Evolutionary conservation across 176 grass and related monocot genomes (phyloP).

Genomic region (Raddia distichophylla): DNA sequence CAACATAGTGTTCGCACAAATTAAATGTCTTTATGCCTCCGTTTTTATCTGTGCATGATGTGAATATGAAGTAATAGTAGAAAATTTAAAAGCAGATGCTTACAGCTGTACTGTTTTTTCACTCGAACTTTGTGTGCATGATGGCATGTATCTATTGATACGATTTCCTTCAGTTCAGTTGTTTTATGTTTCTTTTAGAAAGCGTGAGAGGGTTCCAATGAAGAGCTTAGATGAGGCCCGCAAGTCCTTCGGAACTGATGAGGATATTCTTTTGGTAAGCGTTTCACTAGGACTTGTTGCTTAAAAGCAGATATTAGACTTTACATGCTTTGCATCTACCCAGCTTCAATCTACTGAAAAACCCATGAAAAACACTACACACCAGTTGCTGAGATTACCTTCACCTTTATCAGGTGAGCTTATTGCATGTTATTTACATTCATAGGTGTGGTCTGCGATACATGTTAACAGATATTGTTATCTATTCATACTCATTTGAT

Average conservation of each 20-base stretch:
- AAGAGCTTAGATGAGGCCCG: slow-evolving; percentile 86
- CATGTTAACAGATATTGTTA: background rate
- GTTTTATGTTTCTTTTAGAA: slow-evolving; percentile 50
- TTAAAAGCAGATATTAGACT: background rate
- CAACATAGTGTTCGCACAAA: background rate
- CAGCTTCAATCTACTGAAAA: background rate
- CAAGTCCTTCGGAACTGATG: slow-evolving; percentile 93
- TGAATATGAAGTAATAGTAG: background rate
- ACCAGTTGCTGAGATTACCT: background rate
- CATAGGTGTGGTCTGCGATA: background rate
- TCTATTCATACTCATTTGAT: background rate
- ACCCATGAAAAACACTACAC: background rate
- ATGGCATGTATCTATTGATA: background rate
- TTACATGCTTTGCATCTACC: background rate
- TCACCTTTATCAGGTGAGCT: background rate
- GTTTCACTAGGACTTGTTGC: background rate
- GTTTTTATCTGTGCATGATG: background rate
- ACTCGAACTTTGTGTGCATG: slow-evolving; percentile 4
- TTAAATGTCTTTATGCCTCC: background rate
- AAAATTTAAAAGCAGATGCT: background rate
- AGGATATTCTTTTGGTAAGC: slow-evolving; percentile 95
- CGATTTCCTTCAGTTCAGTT: background rate
- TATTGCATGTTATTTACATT: background rate
- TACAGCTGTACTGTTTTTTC: background rate
- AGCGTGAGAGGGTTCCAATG: slow-evolving; percentile 75